Evolutionary conservation across 306 rosid genomes (phyloP), one percentile per base, ranked within the genome.

Genomic region (Cucumis hystrix): DNA sequence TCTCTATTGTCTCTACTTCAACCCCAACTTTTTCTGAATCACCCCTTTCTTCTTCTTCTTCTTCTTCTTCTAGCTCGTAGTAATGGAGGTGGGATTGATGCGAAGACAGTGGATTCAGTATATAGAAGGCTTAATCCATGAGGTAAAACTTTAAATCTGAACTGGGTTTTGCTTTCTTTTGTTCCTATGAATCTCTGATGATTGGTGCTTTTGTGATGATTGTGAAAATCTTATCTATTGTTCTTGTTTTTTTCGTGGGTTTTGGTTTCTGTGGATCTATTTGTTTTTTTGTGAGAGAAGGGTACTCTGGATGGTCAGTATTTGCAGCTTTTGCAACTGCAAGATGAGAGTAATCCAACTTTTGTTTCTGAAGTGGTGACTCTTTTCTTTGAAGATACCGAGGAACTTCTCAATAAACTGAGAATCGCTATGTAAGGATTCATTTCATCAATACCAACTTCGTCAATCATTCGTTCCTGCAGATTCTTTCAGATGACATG

Each of bases 341-440:
- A 92, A 89, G 99, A 96, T 80, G 98, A 96, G 80, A 92, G 86
- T 86, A 96, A 92, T 80, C 98, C 98, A 74, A 97, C 93, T 15
- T 96, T 96, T 84, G 99, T 96, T 8, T 86, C 84, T 81, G 99
- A 96, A 87, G 99, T 96, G 18, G 96, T 86, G 35, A 88, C 96
- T 81, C 92, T 96, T 77, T 96, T 96, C 90, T 96, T 91, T 86
- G 96, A 91, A 73, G 99, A 96, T 85, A 88, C 99, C 71, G 98
- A 92, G 85, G 93, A 86, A 90, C 97, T 96, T 85, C 96, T 96
- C 79, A 88, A 84, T 83, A 96, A 96, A 85, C 93, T 96, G 76
- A 82, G 96, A 70, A 76, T 80, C 80, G 89, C 96, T 79, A 75
- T 96, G 99, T 96, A 72, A 89, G 92, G 62, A 69, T 60, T 72